Evolutionary conservation across 805 yeast species (phyloP), one percentile per base, ranked within the genome.

Genomic region (Nakazawaea ernobii): DNA sequence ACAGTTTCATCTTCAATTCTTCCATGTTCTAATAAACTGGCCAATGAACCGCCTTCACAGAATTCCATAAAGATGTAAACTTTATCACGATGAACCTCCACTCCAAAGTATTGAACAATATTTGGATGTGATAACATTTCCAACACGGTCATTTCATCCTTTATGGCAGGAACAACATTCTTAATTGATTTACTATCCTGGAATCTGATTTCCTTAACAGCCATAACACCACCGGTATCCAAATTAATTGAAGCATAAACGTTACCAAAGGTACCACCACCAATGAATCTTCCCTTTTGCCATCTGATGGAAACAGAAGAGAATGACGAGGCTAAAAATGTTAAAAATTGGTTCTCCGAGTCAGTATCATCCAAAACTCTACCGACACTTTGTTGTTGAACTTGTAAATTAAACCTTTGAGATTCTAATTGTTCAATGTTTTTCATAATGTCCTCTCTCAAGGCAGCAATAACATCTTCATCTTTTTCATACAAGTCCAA

Each of bases 51-150:
- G 35, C 97, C 94, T 56, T 91, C 95, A 70, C 99, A 94, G 66
- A 79, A 91, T 66, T 94, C 99, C 99, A 94, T 94, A 63, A 94
- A 94, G 30, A 94, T 84, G 62, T 89, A 91, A 14, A 94, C 97
- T 53, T 87, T 80, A 63, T 94, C 98, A 46, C 97, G 77, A 65
- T 94, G 98, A 6, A 94, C 97, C 63, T 94, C 98, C 33, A 94
- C 97, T 44, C 99, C 99, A 59, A 81, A 91, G 62, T 92, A 94
- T 61, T 91, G 97, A 6, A 94, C 98, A 55, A 94, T 86, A 60
- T 94, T 94, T 8, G 98, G 98, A 66, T 94, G 99, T 52, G 90
- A 86, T 51, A 94, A 71, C 85, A 90, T 87, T 67, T 94, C 98
- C 56, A 94, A 68, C 1, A 92, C 97, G 0, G 95, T 85, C 97